Evolutionary conservation across 2,329 filamentous ascomycete species (phyloP), one percentile per base, ranked within the genome.

Genomic region (Alternaria sp.): DNA sequence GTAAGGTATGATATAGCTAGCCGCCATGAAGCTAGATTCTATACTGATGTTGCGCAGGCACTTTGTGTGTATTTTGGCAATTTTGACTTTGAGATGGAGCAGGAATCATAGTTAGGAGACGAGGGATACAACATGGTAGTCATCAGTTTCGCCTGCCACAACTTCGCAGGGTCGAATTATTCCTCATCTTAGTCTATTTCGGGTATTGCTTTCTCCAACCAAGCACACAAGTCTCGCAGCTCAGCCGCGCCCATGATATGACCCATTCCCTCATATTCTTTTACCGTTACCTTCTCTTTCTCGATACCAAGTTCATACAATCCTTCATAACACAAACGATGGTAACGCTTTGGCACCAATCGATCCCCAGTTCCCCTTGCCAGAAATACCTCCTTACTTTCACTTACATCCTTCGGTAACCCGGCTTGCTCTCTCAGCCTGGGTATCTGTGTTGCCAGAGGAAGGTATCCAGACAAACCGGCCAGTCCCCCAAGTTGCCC

Each of bases 1-100:
- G 94, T 78, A 97, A 97, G 80, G 91, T 90, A 55, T 79, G 69
- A 18, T 3, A 22, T n/a, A 20, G 4, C 20, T 2, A 11, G 10
- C 16, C 2, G 3, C 11, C 2, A 2, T 10, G 3, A 45, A 27
- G 18, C 12, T 41, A 27, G 28, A 11, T 12, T 16, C 27, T 25
- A 14, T 43, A 25, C 14, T 60, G 28, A 49, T 32, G 9, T 25
- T 11, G n/a, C 27, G 9, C 25, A 81, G 80, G 87, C 86, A 22
- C 74, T 89, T 28, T 89, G 86, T 77, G 83, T 85, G 22, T 89
- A 85, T 68, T 85, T 86, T 67, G 87, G 87, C 5, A 79, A 81
- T 11, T 87, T 86, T 55, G 71, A 82, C 44, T 76, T 82, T 48
- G 68, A 68, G 25, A 52, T 65, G 44, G 62, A 61, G 25, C 61